Base-by-base conservation (phyloP, 2,329 filamentous ascomycete genomes). In the Sclerotinia spermophila region DNA sequence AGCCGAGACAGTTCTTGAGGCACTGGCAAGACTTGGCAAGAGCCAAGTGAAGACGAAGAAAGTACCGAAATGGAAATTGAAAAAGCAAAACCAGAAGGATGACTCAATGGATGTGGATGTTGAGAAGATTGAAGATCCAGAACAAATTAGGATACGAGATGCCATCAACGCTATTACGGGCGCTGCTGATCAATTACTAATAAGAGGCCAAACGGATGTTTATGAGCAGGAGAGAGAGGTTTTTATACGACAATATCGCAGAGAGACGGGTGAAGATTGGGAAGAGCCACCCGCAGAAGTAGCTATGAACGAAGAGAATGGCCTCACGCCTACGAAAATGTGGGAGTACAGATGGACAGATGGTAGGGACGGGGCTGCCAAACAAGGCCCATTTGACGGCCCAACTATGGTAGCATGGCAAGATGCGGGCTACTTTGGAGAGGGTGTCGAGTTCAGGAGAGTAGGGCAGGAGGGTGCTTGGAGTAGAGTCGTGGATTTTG, bases 321-420 rank as follows among this genome's bases (percentile, higher is more conserved):
- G 71, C 1, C 45, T 40, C 8, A 69, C 69, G 48, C 74, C 77
- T 17, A 72, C 76, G 2, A 81, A 82, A 48, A 86, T 88, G 84
- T 99, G 95, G 94, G 92, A 98, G 81, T 99, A 93, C 80, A 87
- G 93, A 71, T 99, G 96, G 96, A 90, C 89, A 53, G 94, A 97
- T 79, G 93, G 92, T 27, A 86, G 94, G 55, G 95, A 97, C 78
- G 91, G 88, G 40, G 92, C 87, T 17, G 86, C 88, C 62, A 86
- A 87, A 71, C 93, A 99, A 80, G 96, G 96, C 0, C 95, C 96
- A 0, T 99, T 94, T 80, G 93, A 97, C 78, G 87, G 86, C 11
- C 80, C 85, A 7, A 95, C 91, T 51, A 98, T 99, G 96, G 88
- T 89, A 76, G 92, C 92, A 3, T 99, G 96, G 96, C 89, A 91